Conservation (phyloP, 2,329 filamentous ascomycete genomes). For the Aspergillus udagawae region DNA sequence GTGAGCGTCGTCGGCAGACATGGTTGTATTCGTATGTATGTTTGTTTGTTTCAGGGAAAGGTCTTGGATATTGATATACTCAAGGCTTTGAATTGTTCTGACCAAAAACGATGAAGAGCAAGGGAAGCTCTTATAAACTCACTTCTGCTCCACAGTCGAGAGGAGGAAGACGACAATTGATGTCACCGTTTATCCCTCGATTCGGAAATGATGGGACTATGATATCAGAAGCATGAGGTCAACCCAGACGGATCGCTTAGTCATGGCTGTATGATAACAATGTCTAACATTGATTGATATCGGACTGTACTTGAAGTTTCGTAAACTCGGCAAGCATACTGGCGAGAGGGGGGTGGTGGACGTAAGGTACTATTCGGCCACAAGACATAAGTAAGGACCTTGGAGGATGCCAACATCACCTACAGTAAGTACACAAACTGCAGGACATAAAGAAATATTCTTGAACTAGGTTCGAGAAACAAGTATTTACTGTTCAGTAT, state of each 20-base stretch:
- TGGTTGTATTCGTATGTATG: not conserved
- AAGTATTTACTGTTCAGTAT: not conserved
- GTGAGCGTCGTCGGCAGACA: constrained; percentile 23
- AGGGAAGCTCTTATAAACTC: not conserved
- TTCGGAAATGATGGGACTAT: constrained; percentile 8
- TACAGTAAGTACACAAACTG: too few species aligned
- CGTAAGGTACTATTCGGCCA: not conserved
- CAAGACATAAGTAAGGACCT: too few species aligned
- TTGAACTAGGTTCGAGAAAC: not conserved
- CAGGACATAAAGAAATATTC: not conserved
- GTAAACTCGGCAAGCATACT: not conserved
- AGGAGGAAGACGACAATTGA: not conserved
- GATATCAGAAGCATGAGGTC: constrained; percentile 7
- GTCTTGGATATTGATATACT: not conserved
- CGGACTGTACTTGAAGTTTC: too few species aligned
- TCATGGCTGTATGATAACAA: not conserved
- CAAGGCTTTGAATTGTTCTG: not conserved
- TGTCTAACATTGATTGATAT: not conserved
- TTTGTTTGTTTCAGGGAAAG: not conserved
- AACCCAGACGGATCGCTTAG: not conserved
- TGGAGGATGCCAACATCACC: too few species aligned
- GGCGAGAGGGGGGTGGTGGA: not conserved
- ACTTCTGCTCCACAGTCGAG: too few species aligned
- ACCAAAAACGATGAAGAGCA: not conserved
- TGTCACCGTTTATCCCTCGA: constrained; percentile 3